Conservation (phyloP, 2,329 filamentous ascomycete genomes). For the Knoxdaviesia capensis region DNA sequence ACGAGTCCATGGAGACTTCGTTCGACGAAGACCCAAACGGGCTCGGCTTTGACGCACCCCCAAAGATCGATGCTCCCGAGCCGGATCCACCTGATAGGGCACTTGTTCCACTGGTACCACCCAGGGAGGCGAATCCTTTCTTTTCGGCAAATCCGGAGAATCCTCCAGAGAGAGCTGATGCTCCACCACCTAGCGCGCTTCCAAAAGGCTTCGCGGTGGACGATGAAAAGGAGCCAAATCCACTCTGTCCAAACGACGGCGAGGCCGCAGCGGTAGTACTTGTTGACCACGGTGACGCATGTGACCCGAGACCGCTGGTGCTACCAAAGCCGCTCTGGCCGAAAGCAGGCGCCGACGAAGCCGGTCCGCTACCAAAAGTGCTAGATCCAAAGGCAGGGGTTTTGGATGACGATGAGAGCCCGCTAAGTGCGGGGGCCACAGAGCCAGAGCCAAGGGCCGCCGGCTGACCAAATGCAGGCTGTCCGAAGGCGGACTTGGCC, state of each 20-base stretch:
- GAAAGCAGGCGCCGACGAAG: slow-evolving; percentile 23
- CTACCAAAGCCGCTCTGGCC: slow-evolving; percentile 17
- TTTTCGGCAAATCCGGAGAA: slow-evolving; percentile 34
- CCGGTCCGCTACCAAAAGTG: slow-evolving; percentile 18
- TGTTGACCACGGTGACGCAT: neutral
- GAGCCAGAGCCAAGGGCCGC: slow-evolving; percentile 7
- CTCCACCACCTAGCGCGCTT: slow-evolving; percentile 1
- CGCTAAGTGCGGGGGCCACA: slow-evolving; percentile 20
- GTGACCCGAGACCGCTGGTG: slow-evolving; percentile 15
- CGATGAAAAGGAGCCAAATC: slow-evolving; percentile 29
- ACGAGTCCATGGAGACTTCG: slow-evolving; percentile 13
- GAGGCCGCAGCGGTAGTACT: slow-evolving; percentile 10
- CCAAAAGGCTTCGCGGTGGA: slow-evolving; percentile 5
- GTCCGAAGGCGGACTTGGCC: neutral
- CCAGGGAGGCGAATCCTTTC: slow-evolving; percentile 32
- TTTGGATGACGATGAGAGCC: slow-evolving; percentile 12
- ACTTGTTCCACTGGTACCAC: slow-evolving; percentile 12
- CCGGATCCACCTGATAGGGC: slow-evolving; percentile 20
- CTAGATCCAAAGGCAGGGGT: slow-evolving; percentile 23
- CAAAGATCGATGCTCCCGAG: slow-evolving; percentile 11
- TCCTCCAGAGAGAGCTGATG: slow-evolving; percentile 17
- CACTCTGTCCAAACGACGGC: slow-evolving; percentile 15
- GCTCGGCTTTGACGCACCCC: slow-evolving; percentile 6
- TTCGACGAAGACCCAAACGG: slow-evolving; percentile 11
- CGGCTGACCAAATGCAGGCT: slow-evolving; percentile 7